Conservation (phyloP, 2,329 filamentous ascomycete genomes). For the Pochonia chlamydosporia region DNA sequence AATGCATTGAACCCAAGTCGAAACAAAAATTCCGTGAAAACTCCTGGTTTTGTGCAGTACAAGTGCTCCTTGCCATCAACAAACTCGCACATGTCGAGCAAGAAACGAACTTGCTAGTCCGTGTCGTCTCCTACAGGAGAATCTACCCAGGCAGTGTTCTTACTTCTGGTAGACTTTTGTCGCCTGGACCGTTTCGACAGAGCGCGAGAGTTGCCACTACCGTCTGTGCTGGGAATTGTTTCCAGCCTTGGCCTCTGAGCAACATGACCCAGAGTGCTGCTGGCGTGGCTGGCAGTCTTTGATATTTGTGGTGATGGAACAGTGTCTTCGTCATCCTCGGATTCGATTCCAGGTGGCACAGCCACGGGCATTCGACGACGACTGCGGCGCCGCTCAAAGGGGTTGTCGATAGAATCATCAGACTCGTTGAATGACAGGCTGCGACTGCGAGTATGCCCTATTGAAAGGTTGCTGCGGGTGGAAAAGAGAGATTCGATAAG, state of each 20-base stretch:
- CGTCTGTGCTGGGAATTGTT: slow-evolving; percentile 39
- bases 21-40: slow-evolving; percentile 4
- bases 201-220: slow-evolving; percentile 20
- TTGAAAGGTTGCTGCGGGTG: slow-evolving; percentile 24
- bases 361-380: slow-evolving; percentile 21
- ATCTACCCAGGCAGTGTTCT: slow-evolving; percentile 18
- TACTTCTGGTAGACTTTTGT: slow-evolving; percentile 23
- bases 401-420: slow-evolving; percentile 26
- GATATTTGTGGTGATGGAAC: slow-evolving; percentile 18
- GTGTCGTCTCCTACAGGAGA: slow-evolving; percentile 33
- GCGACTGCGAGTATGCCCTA: slow-evolving; percentile 26
- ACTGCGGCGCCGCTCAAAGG: slow-evolving; percentile 20
- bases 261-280: slow-evolving; percentile 22
- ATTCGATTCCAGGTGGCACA: slow-evolving; percentile 23
- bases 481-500: slow-evolving; percentile 37
- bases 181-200: slow-evolving; percentile 24
- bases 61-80: neutral
- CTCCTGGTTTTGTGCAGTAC: neutral
- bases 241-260: slow-evolving; percentile 39
- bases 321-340: slow-evolving; percentile 28
- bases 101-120: slow-evolving; percentile 17
- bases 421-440: slow-evolving; percentile 33
- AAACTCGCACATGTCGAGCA: neutral
- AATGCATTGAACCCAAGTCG: slow-evolving; percentile 11
- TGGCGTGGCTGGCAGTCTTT: slow-evolving; percentile 20